Evolutionary conservation across 1,139 yeast species (phyloP).

Genomic region (Pichia sp.): DNA sequence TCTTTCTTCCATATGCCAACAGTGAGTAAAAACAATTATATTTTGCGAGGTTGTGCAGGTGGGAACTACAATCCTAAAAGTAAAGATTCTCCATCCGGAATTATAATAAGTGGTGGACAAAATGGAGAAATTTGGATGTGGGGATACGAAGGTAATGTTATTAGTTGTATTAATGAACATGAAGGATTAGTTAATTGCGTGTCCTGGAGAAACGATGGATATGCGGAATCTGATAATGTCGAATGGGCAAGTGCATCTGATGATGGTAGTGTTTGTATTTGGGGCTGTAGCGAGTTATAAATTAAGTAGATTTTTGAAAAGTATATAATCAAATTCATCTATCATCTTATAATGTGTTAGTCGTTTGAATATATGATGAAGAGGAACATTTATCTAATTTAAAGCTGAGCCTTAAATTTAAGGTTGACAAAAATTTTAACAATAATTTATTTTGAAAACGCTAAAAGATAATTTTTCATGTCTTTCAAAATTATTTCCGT

Average conservation of each 20-base stretch:
- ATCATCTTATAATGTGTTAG: no score
- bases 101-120: slow-evolving; percentile 76
- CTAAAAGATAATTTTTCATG: no score
- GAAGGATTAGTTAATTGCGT: slow-evolving; percentile 63
- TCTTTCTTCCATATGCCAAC: slow-evolving; percentile 13
- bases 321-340: no score
- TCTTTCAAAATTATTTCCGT: no score
- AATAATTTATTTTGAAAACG: no score
- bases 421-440: no score
- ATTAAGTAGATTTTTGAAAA: no score
- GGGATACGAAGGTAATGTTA: slow-evolving; percentile 68
- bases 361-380: no score
- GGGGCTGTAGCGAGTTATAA: slow-evolving; percentile 42
- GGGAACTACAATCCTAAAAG: slow-evolving; percentile 7
- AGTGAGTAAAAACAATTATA: slow-evolving; percentile 34
- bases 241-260: slow-evolving; percentile 65
- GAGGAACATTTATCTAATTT: no score
- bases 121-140: slow-evolving; percentile 76
- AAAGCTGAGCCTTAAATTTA: no score
- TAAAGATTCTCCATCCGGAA: slow-evolving; percentile 41
- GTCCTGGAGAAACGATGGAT: slow-evolving; percentile 50
- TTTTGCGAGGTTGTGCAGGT: slow-evolving; percentile 77
- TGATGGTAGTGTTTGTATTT: slow-evolving; percentile 59
- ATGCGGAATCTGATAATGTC: slow-evolving; percentile 4
- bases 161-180: slow-evolving; percentile 62